Percentiles rank a stretch among this genome's conserved stretches.
Evolutionary conservation across 2,329 filamentous ascomycete species (phyloP).

Genomic region (Talaromyces sp.): DNA sequence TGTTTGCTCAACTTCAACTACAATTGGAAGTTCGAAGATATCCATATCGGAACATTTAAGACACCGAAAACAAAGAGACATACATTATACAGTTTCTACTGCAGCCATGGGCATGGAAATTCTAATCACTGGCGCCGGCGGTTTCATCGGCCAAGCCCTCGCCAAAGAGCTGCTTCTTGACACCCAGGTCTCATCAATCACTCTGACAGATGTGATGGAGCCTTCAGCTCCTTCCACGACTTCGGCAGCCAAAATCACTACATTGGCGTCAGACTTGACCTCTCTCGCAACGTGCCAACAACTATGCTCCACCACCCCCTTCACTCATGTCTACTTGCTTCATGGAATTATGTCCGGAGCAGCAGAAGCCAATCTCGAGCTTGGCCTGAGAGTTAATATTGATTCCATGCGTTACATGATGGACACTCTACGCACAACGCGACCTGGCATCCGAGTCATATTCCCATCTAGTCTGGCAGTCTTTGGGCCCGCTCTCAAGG

Average conservation of each 20-base stretch:
- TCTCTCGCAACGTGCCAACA: not conserved
- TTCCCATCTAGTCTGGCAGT: slow-evolving; percentile 6
- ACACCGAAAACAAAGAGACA: no score
- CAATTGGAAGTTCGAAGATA: not conserved
- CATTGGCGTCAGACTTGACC: not conserved
- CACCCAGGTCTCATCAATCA: slow-evolving; percentile 3
- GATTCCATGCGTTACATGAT: slow-evolving; percentile 5
- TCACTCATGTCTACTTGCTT: slow-evolving; percentile 4
- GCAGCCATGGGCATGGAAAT: slow-evolving; percentile 1
- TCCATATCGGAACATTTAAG: not conserved
- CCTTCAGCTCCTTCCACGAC: not conserved
- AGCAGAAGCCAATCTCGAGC: slow-evolving; percentile 2
- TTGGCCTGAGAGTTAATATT: slow-evolving; percentile 2
- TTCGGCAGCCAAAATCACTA: not conserved
- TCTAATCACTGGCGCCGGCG: slow-evolving; percentile 4
- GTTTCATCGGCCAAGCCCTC: slow-evolving; percentile 5
- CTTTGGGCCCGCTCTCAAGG: not conserved
- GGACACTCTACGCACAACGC: not conserved
- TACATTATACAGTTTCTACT: no score
- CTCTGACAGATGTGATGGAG: slow-evolving; percentile 1
- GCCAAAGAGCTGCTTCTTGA: not conserved
- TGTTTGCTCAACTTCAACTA: not conserved
- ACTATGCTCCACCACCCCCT: not conserved
- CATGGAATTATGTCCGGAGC: slow-evolving; percentile 6
- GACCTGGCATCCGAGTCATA: slow-evolving; percentile 5